Evolutionary conservation across 2,329 filamentous ascomycete species (phyloP).

Genomic region (Penicillium sp.): DNA sequence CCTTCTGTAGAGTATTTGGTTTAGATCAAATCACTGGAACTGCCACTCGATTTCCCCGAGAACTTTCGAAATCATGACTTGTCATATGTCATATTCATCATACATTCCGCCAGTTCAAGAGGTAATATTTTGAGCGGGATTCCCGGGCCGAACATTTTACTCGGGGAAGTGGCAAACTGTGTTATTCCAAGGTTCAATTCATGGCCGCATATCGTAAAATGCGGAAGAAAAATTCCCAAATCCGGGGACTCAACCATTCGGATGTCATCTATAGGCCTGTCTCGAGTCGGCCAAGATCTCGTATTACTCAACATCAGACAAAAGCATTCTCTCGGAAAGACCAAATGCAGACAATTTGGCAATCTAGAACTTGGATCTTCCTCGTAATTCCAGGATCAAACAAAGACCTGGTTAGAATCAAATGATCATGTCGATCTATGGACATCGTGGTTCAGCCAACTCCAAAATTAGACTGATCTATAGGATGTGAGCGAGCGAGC

Average conservation of each 20-base stretch:
- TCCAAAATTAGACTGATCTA: background rate
- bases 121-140: background rate
- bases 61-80: background rate
- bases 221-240: background rate
- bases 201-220: background rate
- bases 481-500: background rate
- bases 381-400: slow-evolving; percentile 10
- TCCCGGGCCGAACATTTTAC: background rate
- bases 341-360: background rate
- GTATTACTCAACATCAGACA: background rate
- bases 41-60: too few relatives aligned
- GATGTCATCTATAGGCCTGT: background rate
- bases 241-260: background rate
- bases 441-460: background rate
- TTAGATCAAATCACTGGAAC: too few relatives aligned
- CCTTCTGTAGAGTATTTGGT: too few relatives aligned
- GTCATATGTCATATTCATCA: too few relatives aligned
- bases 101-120: background rate
- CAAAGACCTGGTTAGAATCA: background rate
- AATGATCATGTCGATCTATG: background rate
- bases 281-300: background rate
- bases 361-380: background rate
- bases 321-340: background rate
- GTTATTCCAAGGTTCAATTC: background rate
- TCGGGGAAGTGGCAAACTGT: background rate